Evolutionary conservation across 768 basidiomycete genomes (phyloP).

Genomic region (Tricholoma hemisulphureum): DNA sequence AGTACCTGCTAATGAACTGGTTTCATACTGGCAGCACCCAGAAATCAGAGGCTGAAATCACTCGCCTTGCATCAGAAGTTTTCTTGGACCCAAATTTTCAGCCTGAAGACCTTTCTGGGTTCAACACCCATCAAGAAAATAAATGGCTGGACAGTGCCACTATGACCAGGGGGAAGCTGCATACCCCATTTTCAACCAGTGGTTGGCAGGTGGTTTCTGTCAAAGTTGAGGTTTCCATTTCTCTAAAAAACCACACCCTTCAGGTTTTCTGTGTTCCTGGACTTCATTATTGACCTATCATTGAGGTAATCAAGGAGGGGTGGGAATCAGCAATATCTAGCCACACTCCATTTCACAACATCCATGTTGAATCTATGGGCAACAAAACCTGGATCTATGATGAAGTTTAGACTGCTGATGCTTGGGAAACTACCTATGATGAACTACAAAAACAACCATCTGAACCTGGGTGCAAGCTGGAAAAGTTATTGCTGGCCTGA

Average conservation of each 20-base stretch:
- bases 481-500: not conserved
- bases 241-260: not conserved
- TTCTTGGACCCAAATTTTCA: not conserved
- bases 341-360: not conserved
- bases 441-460: not conserved
- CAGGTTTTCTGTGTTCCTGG: not conserved
- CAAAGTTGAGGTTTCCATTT: not conserved
- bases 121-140: not conserved
- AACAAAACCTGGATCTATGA: not conserved
- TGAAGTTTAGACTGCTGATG: not conserved
- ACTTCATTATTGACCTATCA: too few species aligned
- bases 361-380: not conserved
- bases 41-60: not conserved
- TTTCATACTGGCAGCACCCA: not conserved
- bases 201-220: not conserved
- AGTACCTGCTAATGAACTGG: not conserved
- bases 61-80: not conserved
- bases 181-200: not conserved
- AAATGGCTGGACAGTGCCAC: not conserved
- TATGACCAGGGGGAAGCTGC: not conserved
- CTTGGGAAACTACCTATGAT: not conserved
- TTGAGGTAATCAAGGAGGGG: too few species aligned
- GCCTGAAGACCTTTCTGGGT: not conserved
- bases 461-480: not conserved
- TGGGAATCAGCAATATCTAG: constrained; percentile 7